Base-by-base conservation (phyloP, 2,329 filamentous ascomycete genomes). In the Aspergillus sp. region DNA sequence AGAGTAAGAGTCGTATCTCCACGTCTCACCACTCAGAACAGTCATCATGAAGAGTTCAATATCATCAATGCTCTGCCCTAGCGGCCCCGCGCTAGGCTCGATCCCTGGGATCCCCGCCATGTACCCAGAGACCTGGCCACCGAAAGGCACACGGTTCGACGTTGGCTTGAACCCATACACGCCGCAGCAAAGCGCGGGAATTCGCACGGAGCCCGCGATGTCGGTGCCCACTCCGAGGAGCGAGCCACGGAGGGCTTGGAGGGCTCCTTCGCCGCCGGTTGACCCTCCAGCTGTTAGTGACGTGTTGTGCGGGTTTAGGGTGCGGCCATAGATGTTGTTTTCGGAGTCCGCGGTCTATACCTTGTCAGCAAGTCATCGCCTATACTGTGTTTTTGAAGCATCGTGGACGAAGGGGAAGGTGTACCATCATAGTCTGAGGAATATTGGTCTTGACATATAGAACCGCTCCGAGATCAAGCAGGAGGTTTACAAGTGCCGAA, bases 401-500 rank as follows among this genome's bases (percentile, higher is more conserved):
- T 23, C 22, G 45, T 30, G 38, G 41, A 31, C 38, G 23, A 45
- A 46, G 19, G 8, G 15, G 45, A 2, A 15, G 22, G 41, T 23
- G 17, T 50, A 57, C 54, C 70, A 72, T 70, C 65, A 73, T 64
- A 0, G 83, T 84, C 64, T 86, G 84, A 1, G 89, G 88, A 2
- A 91, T 80, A 66, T 90, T 91, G 0, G 89, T 91, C 75, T 91
- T 91, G 64, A 85, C 84, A 64, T 90, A 89, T 4, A 88, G 74
- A 0, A 91, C 81, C 0, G 88, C 88, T 0, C 89, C 89, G 0
- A 85, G 79, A 13, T 80, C 77, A 8, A 84, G 76, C 4, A 91
- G 71, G 0, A 89, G 76, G 5, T 84, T 79, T 0, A 89, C 84
- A 5, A 89, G 74, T 0, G 82, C 79, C 0, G 85, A 81, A 69